Conservation (phyloP, 2,329 filamentous ascomycete genomes). For the Fusarium continuum region DNA sequence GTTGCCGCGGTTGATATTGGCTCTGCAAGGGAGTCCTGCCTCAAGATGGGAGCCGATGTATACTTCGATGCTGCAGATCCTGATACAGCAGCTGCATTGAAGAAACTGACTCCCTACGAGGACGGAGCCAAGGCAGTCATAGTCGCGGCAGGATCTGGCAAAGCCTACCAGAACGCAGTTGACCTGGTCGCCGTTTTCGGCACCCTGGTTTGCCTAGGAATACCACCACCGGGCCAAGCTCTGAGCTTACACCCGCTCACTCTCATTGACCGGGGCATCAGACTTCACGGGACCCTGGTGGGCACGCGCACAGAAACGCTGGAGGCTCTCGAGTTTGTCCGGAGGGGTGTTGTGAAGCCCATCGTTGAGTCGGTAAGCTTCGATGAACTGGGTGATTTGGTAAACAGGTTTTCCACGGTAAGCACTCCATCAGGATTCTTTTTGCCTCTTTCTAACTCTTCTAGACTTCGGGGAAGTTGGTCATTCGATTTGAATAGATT, state of each 20-base stretch:
- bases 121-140: conserved; percentile 42
- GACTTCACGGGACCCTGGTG: conserved; percentile 49
- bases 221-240: conserved; percentile 42
- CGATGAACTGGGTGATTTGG: background rate
- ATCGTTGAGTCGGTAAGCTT: background rate
- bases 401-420: background rate
- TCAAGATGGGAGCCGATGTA: conserved; percentile 47
- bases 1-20: conserved; percentile 53
- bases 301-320: conserved; percentile 51
- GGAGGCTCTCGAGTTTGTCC: conserved; percentile 54
- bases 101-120: background rate
- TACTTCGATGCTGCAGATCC: conserved; percentile 47
- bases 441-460: no score
- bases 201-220: conserved; percentile 52
- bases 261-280: conserved; percentile 49
- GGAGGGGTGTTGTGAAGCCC: conserved; percentile 26
- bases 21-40: conserved; percentile 43
- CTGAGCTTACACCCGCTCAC: conserved; percentile 48
- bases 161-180: conserved; percentile 49
- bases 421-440: no score
- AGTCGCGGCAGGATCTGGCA: conserved; percentile 43
- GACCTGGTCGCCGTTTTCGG: conserved; percentile 46
- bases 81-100: background rate
- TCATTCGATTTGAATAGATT: no score
- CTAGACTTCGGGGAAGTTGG: conserved; percentile 12